Conservation (phyloP, 2,329 filamentous ascomycete species). For the Calonectria hawksworthii region DNA sequence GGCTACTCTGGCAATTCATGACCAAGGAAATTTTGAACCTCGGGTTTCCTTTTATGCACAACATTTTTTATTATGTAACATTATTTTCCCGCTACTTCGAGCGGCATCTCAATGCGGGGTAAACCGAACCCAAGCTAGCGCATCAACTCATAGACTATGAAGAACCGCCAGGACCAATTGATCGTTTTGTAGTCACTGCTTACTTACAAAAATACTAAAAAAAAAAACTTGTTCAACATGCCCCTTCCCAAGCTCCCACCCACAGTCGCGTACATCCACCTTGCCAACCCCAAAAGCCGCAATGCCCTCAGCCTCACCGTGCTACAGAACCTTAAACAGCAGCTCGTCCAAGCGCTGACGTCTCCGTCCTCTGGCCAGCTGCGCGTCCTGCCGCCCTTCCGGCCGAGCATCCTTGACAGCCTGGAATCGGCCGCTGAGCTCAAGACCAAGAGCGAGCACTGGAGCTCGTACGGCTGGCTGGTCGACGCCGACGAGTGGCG, state of each 20-base stretch:
- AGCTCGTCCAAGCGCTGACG: slow-evolving; percentile 34
- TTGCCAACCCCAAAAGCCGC: slow-evolving; percentile 37
- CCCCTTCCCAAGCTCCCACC: slow-evolving; percentile 36
- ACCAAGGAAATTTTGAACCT: not conserved
- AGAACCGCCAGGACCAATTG: too few species aligned
- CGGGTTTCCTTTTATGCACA: not conserved
- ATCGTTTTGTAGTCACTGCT: not conserved
- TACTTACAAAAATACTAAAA: not conserved
- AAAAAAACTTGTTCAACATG: slow-evolving; percentile 22
- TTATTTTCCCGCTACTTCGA: not conserved
- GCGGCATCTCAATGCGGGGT: not conserved
- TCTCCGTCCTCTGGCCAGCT: slow-evolving; percentile 21
- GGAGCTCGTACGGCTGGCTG: slow-evolving; percentile 39
- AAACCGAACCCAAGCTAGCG: too few species aligned
- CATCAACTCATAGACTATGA: too few species aligned
- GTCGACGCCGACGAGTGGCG: slow-evolving; percentile 39
- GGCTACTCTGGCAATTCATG: not conserved
- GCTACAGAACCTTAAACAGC: slow-evolving; percentile 35
- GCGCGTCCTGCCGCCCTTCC: slow-evolving; percentile 36
- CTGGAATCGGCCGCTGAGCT: slow-evolving; percentile 18
- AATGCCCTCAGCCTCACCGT: slow-evolving; percentile 41
- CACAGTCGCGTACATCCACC: slow-evolving; percentile 33
- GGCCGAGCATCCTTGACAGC: not conserved
- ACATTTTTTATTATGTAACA: not conserved
- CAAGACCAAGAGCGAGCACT: not conserved